A percentile compares a stretch with the other conserved stretches of the same genome.
phyloP scores from a whole-genome alignment of 768 basidiomycete genomes.

The Lactarius indigo region DNA sequence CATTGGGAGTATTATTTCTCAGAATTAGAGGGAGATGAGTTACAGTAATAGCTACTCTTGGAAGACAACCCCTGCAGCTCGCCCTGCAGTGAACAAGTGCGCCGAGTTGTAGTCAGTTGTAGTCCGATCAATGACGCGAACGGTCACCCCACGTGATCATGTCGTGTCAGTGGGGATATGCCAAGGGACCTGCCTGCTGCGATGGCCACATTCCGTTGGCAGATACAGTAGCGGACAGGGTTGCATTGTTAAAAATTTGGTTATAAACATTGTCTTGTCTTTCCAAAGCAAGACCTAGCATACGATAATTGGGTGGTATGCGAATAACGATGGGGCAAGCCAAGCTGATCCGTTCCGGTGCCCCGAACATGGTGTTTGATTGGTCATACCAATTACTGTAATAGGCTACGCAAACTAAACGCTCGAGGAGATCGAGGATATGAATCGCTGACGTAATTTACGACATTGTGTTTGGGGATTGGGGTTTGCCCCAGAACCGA shows the following conservation, averaged over 20 bases:
- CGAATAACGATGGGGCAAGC: too few species aligned
- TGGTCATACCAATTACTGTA: neutral
- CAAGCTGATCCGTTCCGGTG: too few species aligned
- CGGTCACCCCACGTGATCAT: slow-evolving; percentile 6
- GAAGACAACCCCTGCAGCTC: too few species aligned
- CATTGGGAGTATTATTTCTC: neutral
- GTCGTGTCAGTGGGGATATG: neutral
- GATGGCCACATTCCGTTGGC: neutral
- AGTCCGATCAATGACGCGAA: neutral
- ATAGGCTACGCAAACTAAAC: neutral
- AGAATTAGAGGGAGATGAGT: too few species aligned
- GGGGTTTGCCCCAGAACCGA: slow-evolving; percentile 27
- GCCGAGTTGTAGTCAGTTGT: too few species aligned
- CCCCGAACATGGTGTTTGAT: neutral
- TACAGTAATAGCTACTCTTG: too few species aligned
- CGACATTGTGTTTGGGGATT: slow-evolving; percentile 19
- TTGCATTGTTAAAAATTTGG: too few species aligned
- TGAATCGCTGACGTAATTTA: slow-evolving; percentile 20
- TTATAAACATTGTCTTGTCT: neutral
- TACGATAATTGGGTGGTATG: too few species aligned
- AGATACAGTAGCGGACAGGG: too few species aligned
- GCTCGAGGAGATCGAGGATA: neutral
- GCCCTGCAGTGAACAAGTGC: too few species aligned
- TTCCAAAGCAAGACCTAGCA: neutral
- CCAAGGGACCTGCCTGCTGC: neutral